Conservation (phyloP, 2,329 filamentous ascomycete species). For the Aureobasidium melanogenum region DNA sequence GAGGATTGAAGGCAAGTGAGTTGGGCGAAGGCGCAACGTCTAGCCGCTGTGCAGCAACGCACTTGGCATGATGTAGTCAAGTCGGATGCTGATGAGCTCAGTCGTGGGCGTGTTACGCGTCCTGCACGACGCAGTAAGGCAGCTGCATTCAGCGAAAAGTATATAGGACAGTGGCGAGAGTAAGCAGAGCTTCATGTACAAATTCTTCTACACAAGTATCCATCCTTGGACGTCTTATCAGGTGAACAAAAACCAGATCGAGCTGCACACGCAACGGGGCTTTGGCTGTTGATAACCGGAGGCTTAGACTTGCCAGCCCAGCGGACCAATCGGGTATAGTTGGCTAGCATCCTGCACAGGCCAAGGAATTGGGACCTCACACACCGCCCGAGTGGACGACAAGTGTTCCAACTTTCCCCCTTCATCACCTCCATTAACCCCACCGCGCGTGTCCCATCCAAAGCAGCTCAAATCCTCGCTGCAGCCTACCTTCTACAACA, state of each 20-base stretch:
- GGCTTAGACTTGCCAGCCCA: neutral
- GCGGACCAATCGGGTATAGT: slow-evolving; percentile 3
- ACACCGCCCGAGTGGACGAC: slow-evolving; percentile 11
- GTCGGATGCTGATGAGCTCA: slow-evolving; percentile 1
- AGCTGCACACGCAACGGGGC: slow-evolving; percentile 5
- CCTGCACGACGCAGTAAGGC: slow-evolving; percentile 3
- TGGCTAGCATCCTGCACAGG: slow-evolving; percentile 4
- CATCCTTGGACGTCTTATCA: neutral
- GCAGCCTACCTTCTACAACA: slow-evolving; percentile 7
- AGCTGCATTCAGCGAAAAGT: neutral
- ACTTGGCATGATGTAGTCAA: slow-evolving; percentile 6
- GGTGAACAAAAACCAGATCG: neutral
- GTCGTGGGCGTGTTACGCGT: neutral
- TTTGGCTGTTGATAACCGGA: slow-evolving; percentile 7
- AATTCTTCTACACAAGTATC: neutral
- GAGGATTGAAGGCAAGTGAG: neutral
- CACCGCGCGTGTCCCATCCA: slow-evolving; percentile 10
- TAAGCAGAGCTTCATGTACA: neutral
- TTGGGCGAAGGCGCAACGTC: slow-evolving; percentile 9
- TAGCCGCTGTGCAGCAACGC: slow-evolving; percentile 2
- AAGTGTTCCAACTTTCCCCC: slow-evolving; percentile 14
- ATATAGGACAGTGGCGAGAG: neutral
- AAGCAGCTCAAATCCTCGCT: slow-evolving; percentile 11
- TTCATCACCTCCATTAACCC: slow-evolving; percentile 11
- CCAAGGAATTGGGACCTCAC: slow-evolving; percentile 9